Evolutionary conservation across 2,329 filamentous ascomycete genomes (phyloP).

Genomic region (Calonectria naviculata): DNA sequence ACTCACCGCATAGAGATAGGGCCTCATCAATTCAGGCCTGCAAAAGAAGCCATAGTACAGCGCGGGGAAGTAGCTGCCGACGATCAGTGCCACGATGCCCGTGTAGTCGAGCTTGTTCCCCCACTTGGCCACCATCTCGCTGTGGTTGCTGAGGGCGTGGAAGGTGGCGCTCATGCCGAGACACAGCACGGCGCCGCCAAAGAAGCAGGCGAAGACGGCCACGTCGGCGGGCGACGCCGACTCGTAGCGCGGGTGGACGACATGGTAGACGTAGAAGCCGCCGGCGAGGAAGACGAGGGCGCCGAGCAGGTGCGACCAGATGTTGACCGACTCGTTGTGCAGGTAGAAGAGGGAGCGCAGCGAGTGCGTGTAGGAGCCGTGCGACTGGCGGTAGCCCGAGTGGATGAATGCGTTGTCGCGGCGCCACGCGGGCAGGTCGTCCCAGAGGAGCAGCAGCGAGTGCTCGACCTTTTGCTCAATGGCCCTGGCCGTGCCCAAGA

Average conservation of each 20-base stretch:
- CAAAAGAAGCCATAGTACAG: conserved; percentile 90
- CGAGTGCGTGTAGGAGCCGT: conserved; percentile 59
- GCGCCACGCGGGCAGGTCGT: conserved; percentile 68
- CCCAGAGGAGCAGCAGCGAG: conserved; percentile 63
- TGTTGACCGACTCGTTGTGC: conserved; percentile 73
- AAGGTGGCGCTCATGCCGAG: conserved; percentile 87
- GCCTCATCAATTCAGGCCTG: conserved; percentile 69
- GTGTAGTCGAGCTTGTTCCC: conserved; percentile 96
- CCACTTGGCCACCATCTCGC: conserved; percentile 78
- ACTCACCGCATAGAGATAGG: conserved; percentile 82
- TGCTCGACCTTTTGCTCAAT: conserved; percentile 53
- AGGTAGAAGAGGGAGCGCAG: conserved; percentile 62
- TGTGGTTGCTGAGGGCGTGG: conserved; percentile 89
- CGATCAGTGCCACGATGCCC: conserved; percentile 91
- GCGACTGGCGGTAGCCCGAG: conserved; percentile 64
- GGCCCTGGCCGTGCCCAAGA: conserved; percentile 36
- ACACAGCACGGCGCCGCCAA: conserved; percentile 77
- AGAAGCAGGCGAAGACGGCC: conserved; percentile 82
- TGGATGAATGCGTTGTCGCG: conserved; percentile 69
- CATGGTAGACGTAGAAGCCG: conserved; percentile 64
- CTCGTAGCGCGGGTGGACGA: conserved; percentile 73
- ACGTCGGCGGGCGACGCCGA: conserved; percentile 72
- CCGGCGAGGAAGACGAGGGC: conserved; percentile 66
- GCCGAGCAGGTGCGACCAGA: conserved; percentile 74
- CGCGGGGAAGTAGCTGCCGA: conserved; percentile 90